Conservation (phyloP, 805 yeast genomes). For the Danielia oregonensis region DNA sequence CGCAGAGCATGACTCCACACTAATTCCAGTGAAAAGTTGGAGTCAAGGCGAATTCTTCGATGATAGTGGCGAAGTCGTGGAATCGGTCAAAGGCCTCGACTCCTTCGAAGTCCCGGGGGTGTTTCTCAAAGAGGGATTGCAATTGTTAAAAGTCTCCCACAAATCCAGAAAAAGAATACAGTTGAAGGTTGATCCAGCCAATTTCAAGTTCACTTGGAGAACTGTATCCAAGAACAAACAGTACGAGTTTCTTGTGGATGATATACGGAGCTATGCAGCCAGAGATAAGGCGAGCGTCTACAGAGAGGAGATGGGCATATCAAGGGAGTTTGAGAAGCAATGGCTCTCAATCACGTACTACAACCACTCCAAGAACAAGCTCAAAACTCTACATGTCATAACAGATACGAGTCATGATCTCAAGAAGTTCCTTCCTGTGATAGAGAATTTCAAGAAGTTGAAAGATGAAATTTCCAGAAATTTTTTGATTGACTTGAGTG, state of each 20-base stretch:
- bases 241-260: slow-evolving; percentile 48
- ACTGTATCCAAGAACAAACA: slow-evolving; percentile 13
- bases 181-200: slow-evolving; percentile 53
- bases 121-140: slow-evolving; percentile 54
- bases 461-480: slow-evolving; percentile 55
- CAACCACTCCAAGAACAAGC: slow-evolving; percentile 53
- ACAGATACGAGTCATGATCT: slow-evolving; percentile 63
- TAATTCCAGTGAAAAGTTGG: too few relatives aligned
- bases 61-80: neutral
- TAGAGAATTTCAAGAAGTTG: slow-evolving; percentile 61
- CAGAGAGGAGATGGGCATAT: slow-evolving; percentile 76
- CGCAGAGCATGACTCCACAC: too few relatives aligned
- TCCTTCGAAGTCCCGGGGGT: slow-evolving; percentile 24
- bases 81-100: slow-evolving; percentile 9
- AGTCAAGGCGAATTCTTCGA: neutral
- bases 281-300: slow-evolving; percentile 78
- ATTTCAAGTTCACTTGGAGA: slow-evolving; percentile 54
- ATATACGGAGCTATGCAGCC: slow-evolving; percentile 56
- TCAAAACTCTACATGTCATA: slow-evolving; percentile 77
- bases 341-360: slow-evolving; percentile 85
- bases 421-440: slow-evolving; percentile 49
- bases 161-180: slow-evolving; percentile 59
- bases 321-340: slow-evolving; percentile 55
- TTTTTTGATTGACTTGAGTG: slow-evolving; percentile 42
- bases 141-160: slow-evolving; percentile 65